Base-by-base conservation (phyloP, 1,284 basidiomycete species). In the Ustilago crameri region DNA sequence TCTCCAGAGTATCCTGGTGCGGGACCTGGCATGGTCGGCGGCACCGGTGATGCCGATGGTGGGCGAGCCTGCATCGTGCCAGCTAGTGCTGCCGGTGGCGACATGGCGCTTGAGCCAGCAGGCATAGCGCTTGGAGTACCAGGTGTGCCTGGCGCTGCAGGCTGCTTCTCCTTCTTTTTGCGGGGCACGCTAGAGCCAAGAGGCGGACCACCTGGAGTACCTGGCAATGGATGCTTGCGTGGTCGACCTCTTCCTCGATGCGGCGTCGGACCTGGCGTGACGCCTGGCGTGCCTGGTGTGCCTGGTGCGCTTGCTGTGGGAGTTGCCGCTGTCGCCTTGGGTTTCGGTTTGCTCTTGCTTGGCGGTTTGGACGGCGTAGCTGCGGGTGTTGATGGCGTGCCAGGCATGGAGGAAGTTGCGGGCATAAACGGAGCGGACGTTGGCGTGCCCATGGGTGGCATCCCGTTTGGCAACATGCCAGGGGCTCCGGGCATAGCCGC, bases 181-280 rank as follows among this genome's bases (percentile, higher is more conserved):
- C 55, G 56, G 26, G 63, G 55, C 9, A 60, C 44, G 23, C 45
- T 47, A 20, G 47, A 56, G 37, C 41, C 52, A 12, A 50, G 32
- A 17, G 67, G 67, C 4, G 61, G 60, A 30, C 64, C 64, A n/a
- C 67, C 67, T 15, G 68, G 61, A 9, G 68, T 66, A n/a, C 68
- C 68, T 17, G 64, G 63, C 27, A 67, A 40, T 5, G 64, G 64
- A 60, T 72, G 64, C 40, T 72, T 72, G 42, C 69, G 69, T n/a
- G 69, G 69, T 20, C 69, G 53, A 22, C 69, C 69, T 50, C 69
- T 47, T 18, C 69, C 64, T 51, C 69, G 58, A 43, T 72, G 69
- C 12, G 56, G 63, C 27, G 68, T 59, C 1, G 69, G 63, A 3
- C 59, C 60, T 1, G 59, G 64, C 40, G 63, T 66, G 2, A 51